Conservation (phyloP, 225 moss, liverwort and hornwort species). For the Takakia lepidozioides region DNA sequence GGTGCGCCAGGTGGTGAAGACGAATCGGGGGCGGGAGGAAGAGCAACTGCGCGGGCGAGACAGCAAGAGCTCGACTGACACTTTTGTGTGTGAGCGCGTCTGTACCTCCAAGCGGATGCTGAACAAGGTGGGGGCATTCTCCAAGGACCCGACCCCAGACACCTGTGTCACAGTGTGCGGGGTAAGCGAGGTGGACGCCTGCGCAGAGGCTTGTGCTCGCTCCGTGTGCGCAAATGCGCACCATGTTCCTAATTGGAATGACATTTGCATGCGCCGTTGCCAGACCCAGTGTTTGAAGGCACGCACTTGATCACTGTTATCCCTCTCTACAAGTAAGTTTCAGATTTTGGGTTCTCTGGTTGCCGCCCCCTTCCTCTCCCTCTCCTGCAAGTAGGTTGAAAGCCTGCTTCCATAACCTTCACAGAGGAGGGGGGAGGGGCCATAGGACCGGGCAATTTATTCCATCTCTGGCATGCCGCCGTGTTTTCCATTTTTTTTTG, state of each 20-base stretch:
- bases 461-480: no score
- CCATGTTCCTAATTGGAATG: slow-evolving; percentile 98
- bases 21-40: slow-evolving; percentile 65
- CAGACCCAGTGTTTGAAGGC: slow-evolving; percentile 96
- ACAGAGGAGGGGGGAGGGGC: no score
- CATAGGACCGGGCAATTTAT: no score
- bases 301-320: slow-evolving; percentile 20
- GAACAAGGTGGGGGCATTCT: slow-evolving; percentile 83
- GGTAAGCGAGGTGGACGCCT: slow-evolving; percentile 92
- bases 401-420: no score
- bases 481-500: no score
- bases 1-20: slow-evolving; percentile 76
- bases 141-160: slow-evolving; percentile 86
- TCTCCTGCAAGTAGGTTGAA: no score
- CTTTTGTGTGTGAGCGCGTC: slow-evolving; percentile 88
- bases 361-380: no score
- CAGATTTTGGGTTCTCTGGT: no score
- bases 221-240: slow-evolving; percentile 92
- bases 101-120: slow-evolving; percentile 97
- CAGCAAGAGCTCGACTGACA: slow-evolving; percentile 61
- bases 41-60: slow-evolving; percentile 69
- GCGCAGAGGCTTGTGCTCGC: slow-evolving; percentile 78
- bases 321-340: no score
- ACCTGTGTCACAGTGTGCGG: slow-evolving; percentile 97
- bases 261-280: slow-evolving; percentile 88